Conservation (phyloP, 805 yeast species). For the Scheffersomyces coipomensis region DNA sequence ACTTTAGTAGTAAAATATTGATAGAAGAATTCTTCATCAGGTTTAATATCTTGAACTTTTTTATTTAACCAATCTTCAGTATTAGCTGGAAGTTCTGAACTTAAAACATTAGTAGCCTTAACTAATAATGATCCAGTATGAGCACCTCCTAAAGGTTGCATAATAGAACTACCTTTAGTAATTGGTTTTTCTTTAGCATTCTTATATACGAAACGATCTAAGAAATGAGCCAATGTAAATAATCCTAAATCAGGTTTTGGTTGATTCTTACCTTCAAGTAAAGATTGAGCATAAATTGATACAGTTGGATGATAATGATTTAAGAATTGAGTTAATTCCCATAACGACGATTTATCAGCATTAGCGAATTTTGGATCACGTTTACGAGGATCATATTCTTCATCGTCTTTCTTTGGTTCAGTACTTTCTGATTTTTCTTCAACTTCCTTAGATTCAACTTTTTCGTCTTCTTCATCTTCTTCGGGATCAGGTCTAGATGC, state of each 20-base stretch:
- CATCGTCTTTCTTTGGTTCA: conserved; percentile 5
- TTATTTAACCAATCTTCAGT: conserved; percentile 79
- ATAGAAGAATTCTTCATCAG: conserved; percentile 86
- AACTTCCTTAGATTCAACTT: conserved; percentile 21
- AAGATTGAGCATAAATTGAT: conserved; percentile 69
- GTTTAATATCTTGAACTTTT: conserved; percentile 64
- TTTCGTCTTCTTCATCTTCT: conserved; percentile 26
- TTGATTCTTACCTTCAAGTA: conserved; percentile 48
- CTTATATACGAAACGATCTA: conserved; percentile 93
- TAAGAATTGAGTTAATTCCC: conserved; percentile 79
- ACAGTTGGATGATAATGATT: conserved; percentile 93
- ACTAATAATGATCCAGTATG: conserved; percentile 70
- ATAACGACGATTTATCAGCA: conserved; percentile 76
- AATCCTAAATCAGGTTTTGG: conserved; percentile 88
- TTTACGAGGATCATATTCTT: conserved; percentile 73
- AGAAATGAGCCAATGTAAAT: conserved; percentile 83
- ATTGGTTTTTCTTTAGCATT: conserved; percentile 77
- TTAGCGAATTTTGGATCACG: conserved; percentile 93
- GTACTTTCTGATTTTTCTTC: conserved; percentile 12
- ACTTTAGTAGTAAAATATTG: conserved; percentile 75
- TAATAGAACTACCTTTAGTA: conserved; percentile 85
- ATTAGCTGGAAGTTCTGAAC: conserved; percentile 67
- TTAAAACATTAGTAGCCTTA: conserved; percentile 49
- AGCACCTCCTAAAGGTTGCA: conserved; percentile 95
- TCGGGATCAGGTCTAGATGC: conserved; percentile 47